Conservation (phyloP, 352 stramenopile species). For the Aphanomyces euteiches region DNA sequence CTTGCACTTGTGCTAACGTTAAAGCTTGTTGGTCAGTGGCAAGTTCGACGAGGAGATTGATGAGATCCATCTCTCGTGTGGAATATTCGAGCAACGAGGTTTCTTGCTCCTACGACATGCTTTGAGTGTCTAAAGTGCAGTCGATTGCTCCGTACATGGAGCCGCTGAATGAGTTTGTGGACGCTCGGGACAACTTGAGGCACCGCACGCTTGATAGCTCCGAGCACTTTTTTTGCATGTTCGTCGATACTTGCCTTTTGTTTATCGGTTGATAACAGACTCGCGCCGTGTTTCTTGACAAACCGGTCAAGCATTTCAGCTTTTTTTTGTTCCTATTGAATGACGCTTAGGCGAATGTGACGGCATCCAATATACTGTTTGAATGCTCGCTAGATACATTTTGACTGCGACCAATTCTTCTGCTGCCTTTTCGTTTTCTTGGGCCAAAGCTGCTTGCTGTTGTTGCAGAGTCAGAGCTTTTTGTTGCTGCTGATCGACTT, state of each 20-base stretch:
- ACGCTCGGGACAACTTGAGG: constrained; percentile 62
- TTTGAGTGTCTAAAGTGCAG: too few relatives aligned
- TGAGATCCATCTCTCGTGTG: constrained; percentile 74
- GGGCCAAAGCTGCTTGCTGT: constrained; percentile 9
- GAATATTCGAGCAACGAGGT: constrained; percentile 65
- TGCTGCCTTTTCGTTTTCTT: constrained; percentile 30
- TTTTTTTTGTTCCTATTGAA: constrained; percentile 26
- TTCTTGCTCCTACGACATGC: constrained; percentile 41
- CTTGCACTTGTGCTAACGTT: constrained; percentile 34
- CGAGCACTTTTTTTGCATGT: constrained; percentile 38
- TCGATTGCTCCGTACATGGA: constrained; percentile 38
- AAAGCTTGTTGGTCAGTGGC: constrained; percentile 64
- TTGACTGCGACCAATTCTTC: constrained; percentile 30
- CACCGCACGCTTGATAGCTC: constrained; percentile 54
- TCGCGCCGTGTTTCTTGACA: constrained; percentile 72
- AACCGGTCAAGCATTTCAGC: constrained; percentile 66
- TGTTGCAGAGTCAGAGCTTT: constrained; percentile 26
- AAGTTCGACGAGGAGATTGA: constrained; percentile 72
- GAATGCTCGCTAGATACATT: constrained; percentile 29
- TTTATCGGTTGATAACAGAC: constrained; percentile 25
- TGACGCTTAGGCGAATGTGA: too few relatives aligned
- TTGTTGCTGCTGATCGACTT: constrained; percentile 29
- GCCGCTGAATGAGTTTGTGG: constrained; percentile 62
- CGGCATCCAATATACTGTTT: constrained; percentile 6
- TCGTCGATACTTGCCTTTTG: constrained; percentile 39